Conservation (phyloP, 257 asterid genomes). For the Plantago major region DNA sequence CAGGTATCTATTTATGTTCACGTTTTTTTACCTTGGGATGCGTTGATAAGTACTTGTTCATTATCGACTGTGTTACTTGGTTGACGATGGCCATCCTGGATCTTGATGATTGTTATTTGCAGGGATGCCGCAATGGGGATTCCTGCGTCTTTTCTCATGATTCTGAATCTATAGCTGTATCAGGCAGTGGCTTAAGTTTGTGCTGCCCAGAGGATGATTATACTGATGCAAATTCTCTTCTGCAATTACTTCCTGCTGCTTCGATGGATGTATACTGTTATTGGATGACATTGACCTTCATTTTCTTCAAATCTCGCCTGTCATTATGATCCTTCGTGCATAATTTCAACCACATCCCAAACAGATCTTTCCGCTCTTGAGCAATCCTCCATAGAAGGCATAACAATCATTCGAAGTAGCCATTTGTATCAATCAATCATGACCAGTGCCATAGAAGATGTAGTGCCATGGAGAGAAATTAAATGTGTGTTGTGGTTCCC, state of each 20-base stretch:
- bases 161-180: slow-evolving; percentile 29
- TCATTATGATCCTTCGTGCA: slow-evolving; percentile 42
- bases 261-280: slow-evolving; percentile 51
- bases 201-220: slow-evolving; percentile 50
- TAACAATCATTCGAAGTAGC: slow-evolving; percentile 54
- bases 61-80: too few species aligned
- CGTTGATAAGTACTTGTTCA: too few species aligned
- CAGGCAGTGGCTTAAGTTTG: slow-evolving; percentile 28
- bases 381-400: slow-evolving; percentile 36
- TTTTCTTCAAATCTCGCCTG: slow-evolving; percentile 48
- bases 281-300: slow-evolving; percentile 65
- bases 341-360: slow-evolving; percentile 58
- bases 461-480: slow-evolving; percentile 61
- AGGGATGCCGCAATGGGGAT: slow-evolving; percentile 93
- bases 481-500: slow-evolving; percentile 87
- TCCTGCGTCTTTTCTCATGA: slow-evolving; percentile 79
- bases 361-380: slow-evolving; percentile 27
- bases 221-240: slow-evolving; percentile 38
- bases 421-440: slow-evolving; percentile 66
- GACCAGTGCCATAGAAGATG: slow-evolving; percentile 29
- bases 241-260: slow-evolving; percentile 54
- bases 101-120: slow-evolving; percentile 17
- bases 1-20: slow-evolving; percentile 46
- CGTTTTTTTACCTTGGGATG: slow-evolving; percentile 3
- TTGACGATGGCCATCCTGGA: neutral